Percentiles rank a stretch among this genome's conserved stretches.
phyloP scores from a whole-genome alignment of 2,329 filamentous ascomycete species.

The Aspergillus ochraceoroseus region DNA sequence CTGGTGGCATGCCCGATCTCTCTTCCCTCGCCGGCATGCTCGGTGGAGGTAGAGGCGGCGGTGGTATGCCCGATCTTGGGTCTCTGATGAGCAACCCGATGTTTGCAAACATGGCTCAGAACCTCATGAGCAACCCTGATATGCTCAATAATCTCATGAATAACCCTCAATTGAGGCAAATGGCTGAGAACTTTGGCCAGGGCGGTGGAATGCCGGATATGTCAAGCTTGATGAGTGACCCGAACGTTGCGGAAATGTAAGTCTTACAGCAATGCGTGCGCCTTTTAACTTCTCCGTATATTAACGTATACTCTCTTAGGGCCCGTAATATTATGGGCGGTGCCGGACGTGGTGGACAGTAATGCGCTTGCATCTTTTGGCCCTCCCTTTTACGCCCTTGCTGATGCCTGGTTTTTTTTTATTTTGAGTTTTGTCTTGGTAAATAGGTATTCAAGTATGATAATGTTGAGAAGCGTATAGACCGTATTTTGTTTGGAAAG shows the following conservation, averaged over 20 bases:
- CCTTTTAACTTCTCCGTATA: not conserved
- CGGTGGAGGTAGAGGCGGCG: conserved; percentile 49
- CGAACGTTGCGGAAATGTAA: conserved; percentile 88
- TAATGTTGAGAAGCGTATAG: conserved; percentile 12
- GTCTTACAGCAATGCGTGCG: conserved; percentile 35
- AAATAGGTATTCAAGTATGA: conserved; percentile 4
- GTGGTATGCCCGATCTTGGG: conserved; percentile 77
- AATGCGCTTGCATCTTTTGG: conserved; percentile 8
- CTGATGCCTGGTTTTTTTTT: conserved; percentile 5
- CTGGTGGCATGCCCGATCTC: conserved; percentile 66
- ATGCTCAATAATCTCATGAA: conserved; percentile 88
- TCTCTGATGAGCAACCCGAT: conserved; percentile 96
- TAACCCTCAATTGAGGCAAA: conserved; percentile 81
- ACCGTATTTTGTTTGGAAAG: not conserved
- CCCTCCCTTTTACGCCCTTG: conserved; percentile 3
- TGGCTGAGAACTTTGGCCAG: conserved; percentile 70
- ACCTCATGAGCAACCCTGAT: conserved; percentile 93
- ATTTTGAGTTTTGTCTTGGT: conserved; percentile 1
- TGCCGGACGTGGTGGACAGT: conserved; percentile 38
- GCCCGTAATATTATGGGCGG: conserved; percentile 63
- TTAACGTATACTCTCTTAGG: conserved; percentile 38
- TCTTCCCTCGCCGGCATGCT: conserved; percentile 67
- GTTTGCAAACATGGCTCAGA: conserved; percentile 96
- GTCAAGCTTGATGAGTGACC: conserved; percentile 80
- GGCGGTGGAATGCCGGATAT: conserved; percentile 89